Conservation (phyloP, 305 asterid species). For the Solanum hybrid region DNA sequence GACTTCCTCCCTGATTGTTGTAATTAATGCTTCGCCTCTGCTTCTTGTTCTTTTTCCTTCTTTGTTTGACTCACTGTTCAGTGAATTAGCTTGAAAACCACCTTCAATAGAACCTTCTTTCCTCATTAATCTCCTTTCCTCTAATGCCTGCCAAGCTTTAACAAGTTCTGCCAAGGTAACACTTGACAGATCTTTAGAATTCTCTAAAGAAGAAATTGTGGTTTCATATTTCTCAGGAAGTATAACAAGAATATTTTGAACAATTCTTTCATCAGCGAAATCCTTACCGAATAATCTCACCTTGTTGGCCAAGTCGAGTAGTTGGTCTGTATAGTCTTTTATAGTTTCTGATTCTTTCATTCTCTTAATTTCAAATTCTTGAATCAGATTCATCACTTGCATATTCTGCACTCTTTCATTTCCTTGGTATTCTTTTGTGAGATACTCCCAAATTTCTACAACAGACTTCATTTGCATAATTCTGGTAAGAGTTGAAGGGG, state of each 20-base stretch:
- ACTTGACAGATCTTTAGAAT: background rate
- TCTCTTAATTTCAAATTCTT: background rate
- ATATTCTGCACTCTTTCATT: no score
- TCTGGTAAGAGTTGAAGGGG: no score
- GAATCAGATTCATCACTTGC: no score
- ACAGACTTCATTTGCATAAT: no score
- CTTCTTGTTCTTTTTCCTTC: background rate
- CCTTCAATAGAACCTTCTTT: background rate
- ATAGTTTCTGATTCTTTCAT: background rate
- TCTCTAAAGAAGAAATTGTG: background rate
- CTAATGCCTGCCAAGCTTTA: background rate
- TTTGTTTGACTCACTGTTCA: background rate
- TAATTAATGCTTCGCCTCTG: background rate
- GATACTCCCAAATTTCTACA: no score
- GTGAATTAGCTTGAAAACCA: background rate
- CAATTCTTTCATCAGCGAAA: background rate
- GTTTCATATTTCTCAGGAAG: background rate
- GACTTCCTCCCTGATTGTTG: background rate
- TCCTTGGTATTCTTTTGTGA: no score
- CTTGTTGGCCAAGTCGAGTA: background rate
- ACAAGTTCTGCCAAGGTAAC: background rate
- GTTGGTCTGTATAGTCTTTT: background rate
- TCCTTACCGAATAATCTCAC: background rate
- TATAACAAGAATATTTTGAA: background rate
- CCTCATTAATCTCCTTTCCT: background rate